Conservation (phyloP, 352 stramenopile genomes). For the Pythium periplocum region DNA sequence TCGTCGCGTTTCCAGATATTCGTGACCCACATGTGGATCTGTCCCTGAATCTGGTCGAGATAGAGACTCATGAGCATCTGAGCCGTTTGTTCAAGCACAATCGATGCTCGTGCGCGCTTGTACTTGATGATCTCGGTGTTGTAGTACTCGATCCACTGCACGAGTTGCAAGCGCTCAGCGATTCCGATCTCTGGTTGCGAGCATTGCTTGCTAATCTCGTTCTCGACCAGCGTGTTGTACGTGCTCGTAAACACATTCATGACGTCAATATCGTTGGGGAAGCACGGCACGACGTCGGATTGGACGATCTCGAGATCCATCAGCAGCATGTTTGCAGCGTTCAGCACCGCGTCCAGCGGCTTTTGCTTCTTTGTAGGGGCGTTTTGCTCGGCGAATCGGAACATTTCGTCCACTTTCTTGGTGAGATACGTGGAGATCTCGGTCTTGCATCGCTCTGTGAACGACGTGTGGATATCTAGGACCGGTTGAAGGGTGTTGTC, state of each 20-base stretch:
- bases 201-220: slow-evolving; percentile 58
- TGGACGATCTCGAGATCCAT: slow-evolving; percentile 79
- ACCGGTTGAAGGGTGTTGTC: slow-evolving; percentile 54
- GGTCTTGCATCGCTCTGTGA: slow-evolving; percentile 48
- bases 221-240: slow-evolving; percentile 74
- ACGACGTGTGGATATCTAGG: slow-evolving; percentile 37
- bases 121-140: slow-evolving; percentile 85
- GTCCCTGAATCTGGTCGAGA: slow-evolving; percentile 65
- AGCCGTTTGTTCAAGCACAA: slow-evolving; percentile 56
- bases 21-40: slow-evolving; percentile 81
- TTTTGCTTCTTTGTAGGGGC: slow-evolving; percentile 44
- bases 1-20: slow-evolving; percentile 85
- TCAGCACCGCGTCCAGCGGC: slow-evolving; percentile 51
- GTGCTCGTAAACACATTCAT: slow-evolving; percentile 71
- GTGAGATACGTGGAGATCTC: slow-evolving; percentile 57
- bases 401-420: slow-evolving; percentile 54
- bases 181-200: slow-evolving; percentile 57
- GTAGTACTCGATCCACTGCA: slow-evolving; percentile 89
- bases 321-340: slow-evolving; percentile 66
- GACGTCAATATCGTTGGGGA: slow-evolving; percentile 72
- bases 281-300: slow-evolving; percentile 61
- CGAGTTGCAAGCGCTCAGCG: slow-evolving; percentile 66
- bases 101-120: slow-evolving; percentile 62
- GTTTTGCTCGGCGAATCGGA: slow-evolving; percentile 48
- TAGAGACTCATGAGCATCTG: slow-evolving; percentile 75